Percentiles rank a stretch among this genome's conserved stretches.
These are phyloP conservation scores for Citrullus amarus DNA, from an alignment of 306 rosid species.

Conservation along the genomic window DNA sequence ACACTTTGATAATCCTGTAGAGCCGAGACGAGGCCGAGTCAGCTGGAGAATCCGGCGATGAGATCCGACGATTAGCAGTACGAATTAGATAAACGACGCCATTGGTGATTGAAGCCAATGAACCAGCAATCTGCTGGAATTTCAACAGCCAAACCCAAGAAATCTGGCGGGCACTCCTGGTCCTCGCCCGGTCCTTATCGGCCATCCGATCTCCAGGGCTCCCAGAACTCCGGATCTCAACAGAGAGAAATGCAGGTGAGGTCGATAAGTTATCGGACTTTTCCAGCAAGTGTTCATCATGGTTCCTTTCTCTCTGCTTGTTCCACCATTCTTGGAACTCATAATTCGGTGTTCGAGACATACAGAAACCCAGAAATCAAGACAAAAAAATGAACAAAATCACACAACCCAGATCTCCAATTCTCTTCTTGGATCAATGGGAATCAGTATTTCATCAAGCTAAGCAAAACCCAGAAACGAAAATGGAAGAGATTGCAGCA, in stretches of 20 bases:
- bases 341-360: conserved; percentile 71
- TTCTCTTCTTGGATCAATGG: not conserved
- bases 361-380: conserved; percentile 13
- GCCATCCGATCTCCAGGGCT: conserved; percentile 28
- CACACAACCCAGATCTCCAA: not conserved
- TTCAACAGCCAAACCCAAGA: conserved; percentile 56
- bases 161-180: conserved; percentile 73
- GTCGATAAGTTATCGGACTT: conserved; percentile 11
- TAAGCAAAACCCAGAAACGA: not conserved
- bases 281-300: conserved; percentile 19
- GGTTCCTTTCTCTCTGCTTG: conserved; percentile 48
- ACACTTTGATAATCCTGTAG: conserved; percentile 55
- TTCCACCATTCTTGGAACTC: conserved; percentile 99
- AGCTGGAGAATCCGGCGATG: conserved; percentile 30
- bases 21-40: conserved; percentile 65
- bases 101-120: conserved; percentile 30
- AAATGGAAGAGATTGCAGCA: not conserved
- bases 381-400: conserved; percentile 8
- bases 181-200: conserved; percentile 52
- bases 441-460: not conserved
- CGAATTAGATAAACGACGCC: conserved; percentile 35
- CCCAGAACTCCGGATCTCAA: conserved; percentile 28
- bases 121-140: conserved; percentile 59
- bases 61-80: conserved; percentile 58
- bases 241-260: conserved; percentile 18